Evolutionary conservation across 2,329 filamentous ascomycete genomes (phyloP), one percentile per base, ranked within the genome.

Genomic region (Colletotrichum acutatum): DNA sequence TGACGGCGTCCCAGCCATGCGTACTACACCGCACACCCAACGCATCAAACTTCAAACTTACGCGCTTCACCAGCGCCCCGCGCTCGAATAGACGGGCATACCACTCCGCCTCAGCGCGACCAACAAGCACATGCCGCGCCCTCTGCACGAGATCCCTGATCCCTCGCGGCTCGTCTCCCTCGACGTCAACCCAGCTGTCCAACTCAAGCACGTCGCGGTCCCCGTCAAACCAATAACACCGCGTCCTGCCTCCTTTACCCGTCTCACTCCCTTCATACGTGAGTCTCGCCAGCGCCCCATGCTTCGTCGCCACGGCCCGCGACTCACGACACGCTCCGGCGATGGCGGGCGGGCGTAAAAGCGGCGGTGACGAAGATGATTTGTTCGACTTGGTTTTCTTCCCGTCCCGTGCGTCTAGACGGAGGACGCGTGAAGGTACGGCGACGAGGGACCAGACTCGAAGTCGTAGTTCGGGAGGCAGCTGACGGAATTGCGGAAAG

Each of bases 31-130:
- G 63, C 5, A 62, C 62, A 1, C 54, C n/a, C 5, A 37, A n/a
- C 4, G 26, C 54, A 58, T 74, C 68, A 26, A 72, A 64, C 68
- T 62, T 64, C 12, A 74, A 49, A 1, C 68, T 49, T 1, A 74
- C 53, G 6, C 49, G 32, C 37, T 24, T 59, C 37, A 72, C 4
- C 22, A 3, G 11, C 1, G 6, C 16, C 16, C 62, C 28, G 4
- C 56, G 22, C 14, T 22, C 46, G 14, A 74, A 74, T 1, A 74
- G n/a, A 7, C 59, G 26, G 16, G 46, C 32, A 3, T 68, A 74
- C 71, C 71, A 74, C 24, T 52, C 59, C 22, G 68, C 68, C n/a
- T 63, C 63, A n/a, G 71, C 71, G 5, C 71, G 57, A 11, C 68
- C 57, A 3, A 58, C 68, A 1, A 74, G 62, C 1, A 74, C 24